Evolutionary conservation across 495 filamentous ascomycete genomes (phyloP), one percentile per base, ranked within the genome.

Genomic region (Glonium stellatum): DNA sequence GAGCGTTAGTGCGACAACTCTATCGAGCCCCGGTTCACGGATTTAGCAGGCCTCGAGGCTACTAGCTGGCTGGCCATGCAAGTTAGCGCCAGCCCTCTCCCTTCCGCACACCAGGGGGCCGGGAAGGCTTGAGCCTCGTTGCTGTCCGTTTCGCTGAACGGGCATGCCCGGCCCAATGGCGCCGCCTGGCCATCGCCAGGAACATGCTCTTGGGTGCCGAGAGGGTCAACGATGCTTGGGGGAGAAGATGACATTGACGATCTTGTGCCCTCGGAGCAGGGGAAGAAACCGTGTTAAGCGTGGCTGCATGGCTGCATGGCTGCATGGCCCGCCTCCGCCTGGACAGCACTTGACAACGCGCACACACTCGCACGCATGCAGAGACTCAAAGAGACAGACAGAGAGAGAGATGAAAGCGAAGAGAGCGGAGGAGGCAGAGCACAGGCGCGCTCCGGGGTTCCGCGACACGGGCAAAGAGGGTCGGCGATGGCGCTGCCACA

Each of bases 51-150:
- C 27, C 27, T 31, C 27, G 46, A 58, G 13, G 23, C 18, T 61
- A 49, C 36, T 52, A 34, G 54, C 52, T 37, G 56, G 48, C 51
- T 21, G 49, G 50, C 57, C 60, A 61, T 61, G 55, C 57, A 63
- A n/a, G 57, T 42, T 41, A 52, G 41, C 57, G 57, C 61, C 12
- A 56, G 57, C 39, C 46, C 18, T 34, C 55, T 50, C 57, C 31
- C n/a, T 44, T 41, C 51, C 65, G 23, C 35, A 36, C 39, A 27
- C 58, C 62, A 50, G 23, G 62, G 58, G 47, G 35, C 51, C 50
- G 53, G 55, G 61, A 54, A 31, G 36, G 58, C 64, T 64, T 67
- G 57, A 67, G 65, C 65, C 65, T 61, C 65, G 57, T 62, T 27
- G 37, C 35, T 47, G 57, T 35, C 52, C 10, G 47, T 55, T 31